Base-by-base conservation (phyloP, 2,329 filamentous ascomycete species). In the Aspergillus aculeatus region DNA sequence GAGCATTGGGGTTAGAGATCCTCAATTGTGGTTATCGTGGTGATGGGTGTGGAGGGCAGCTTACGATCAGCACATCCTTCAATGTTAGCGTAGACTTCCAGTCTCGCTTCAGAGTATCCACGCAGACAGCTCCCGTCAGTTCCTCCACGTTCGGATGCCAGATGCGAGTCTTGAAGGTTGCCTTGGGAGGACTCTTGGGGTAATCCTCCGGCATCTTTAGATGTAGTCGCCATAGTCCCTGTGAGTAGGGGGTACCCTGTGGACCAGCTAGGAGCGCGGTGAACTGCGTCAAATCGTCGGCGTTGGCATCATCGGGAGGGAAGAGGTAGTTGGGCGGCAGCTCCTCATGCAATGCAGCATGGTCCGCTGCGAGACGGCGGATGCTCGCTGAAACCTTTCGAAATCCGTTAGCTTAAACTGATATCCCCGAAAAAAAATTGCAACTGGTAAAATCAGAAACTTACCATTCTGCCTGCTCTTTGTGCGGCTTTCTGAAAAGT, bases 81-180 rank as follows among this genome's bases (percentile, higher is more conserved):
- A 88, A 69, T 26, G 83, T 87, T 63, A 88, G 71, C 29, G 77
- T 82, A 14, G 79, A 75, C 59, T 83, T 81, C 86, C 86, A 88
- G 66, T 87, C 86, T 50, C 84, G 78, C 74, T 88, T 88, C 49
- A 88, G 68, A 2, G 86, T 88, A 73, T 88, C 86, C 3, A 88
- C 83, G 62, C 86, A 88, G 3, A 88, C 84, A 0, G 82, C 82
- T 5, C 86, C 86, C 0, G 82, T 84, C n/a, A 78, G 75, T 55
- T 86, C 83, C 62, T 88, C 85, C 53, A 88, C 83, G 66, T 88
- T 88, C 0, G 86, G 86, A 65, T 88, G 86, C 80, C 84, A 88
- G 63, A 88, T 83, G 5, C 81, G 78, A 2, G 85, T 88, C 56
- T 80, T 80, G 68, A 88, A 88, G 32, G 80, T 79, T 2, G 85